phyloP scores from a whole-genome alignment of 148 eudicot genomes.

The Selenicereus undatus region DNA sequence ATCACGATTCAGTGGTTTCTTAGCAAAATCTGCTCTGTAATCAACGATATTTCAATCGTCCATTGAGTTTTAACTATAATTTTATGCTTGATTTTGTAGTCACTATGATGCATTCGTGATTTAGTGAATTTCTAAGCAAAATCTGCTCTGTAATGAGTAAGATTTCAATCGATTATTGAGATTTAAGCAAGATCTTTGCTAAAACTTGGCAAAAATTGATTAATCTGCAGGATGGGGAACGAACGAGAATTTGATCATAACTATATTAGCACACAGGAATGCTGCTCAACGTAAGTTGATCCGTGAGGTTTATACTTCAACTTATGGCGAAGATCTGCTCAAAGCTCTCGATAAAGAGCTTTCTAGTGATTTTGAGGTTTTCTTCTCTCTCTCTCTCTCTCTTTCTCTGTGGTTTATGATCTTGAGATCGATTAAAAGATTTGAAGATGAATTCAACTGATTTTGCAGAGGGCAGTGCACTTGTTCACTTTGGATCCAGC shows the following conservation, averaged over 20 bases:
- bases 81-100: not conserved
- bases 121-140: not conserved
- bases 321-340: slow-evolving; percentile 73
- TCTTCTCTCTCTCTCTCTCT: not conserved
- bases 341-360: slow-evolving; percentile 78
- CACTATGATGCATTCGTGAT: not conserved
- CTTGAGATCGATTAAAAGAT: not conserved
- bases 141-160: not conserved
- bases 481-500: slow-evolving; percentile 69
- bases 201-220: not conserved
- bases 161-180: not conserved
- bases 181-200: not conserved
- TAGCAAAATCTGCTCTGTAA: too few relatives aligned
- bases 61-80: too few relatives aligned
- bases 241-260: slow-evolving; percentile 68
- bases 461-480: slow-evolving; percentile 47
- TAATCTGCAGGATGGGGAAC: slow-evolving; percentile 86
- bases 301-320: slow-evolving; percentile 50
- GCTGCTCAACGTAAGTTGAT: slow-evolving; percentile 69
- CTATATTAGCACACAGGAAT: slow-evolving; percentile 77
- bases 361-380: slow-evolving; percentile 78
- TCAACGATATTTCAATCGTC: too few relatives aligned
- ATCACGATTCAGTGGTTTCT: too few relatives aligned
- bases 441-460: not conserved
- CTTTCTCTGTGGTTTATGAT: not conserved